Evolutionary conservation across 306 rosid species (phyloP).

Genomic region (Delonix regia): DNA sequence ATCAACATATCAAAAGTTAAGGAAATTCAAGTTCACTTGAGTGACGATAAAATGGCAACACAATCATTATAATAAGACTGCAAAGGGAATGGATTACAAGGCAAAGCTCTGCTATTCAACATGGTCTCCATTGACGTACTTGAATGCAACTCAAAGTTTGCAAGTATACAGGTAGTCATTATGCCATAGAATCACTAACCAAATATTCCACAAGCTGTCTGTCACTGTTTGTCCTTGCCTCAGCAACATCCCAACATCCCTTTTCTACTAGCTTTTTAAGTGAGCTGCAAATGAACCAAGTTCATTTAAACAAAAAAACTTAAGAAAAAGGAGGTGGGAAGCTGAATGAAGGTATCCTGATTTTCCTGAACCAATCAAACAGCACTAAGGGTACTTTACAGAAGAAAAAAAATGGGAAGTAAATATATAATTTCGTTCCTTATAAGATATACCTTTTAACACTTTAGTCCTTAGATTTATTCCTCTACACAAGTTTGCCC

Average conservation of each 20-base stretch:
- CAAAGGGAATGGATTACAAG: conserved; percentile 26
- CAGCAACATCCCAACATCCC: conserved; percentile 99
- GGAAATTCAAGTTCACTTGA: conserved; percentile 12
- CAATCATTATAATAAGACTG: background rate
- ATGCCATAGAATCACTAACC: conserved; percentile 57
- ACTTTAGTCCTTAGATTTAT: background rate
- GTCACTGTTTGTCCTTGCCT: conserved; percentile 68
- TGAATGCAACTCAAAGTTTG: background rate
- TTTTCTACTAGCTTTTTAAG: conserved; percentile 87
- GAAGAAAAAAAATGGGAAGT: too few relatives aligned
- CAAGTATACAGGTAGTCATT: conserved; percentile 22
- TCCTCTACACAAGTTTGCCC: too few relatives aligned
- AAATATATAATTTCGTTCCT: background rate
- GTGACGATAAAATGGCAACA: background rate
- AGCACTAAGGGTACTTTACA: background rate
- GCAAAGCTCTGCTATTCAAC: conserved; percentile 2
- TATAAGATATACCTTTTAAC: background rate
- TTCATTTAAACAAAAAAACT: conserved; percentile 35
- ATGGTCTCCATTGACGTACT: conserved; percentile 16
- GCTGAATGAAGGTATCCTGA: conserved; percentile 21
- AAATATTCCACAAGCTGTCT: conserved; percentile 87
- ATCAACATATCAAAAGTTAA: conserved; percentile 12
- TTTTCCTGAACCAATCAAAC: conserved; percentile 32
- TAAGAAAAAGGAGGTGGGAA: background rate
- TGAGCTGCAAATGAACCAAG: conserved; percentile 57